Percentiles rank a stretch among this genome's conserved stretches.
phyloP scores from a whole-genome alignment of 1,284 basidiomycete species.

The Golubevia sp. region DNA sequence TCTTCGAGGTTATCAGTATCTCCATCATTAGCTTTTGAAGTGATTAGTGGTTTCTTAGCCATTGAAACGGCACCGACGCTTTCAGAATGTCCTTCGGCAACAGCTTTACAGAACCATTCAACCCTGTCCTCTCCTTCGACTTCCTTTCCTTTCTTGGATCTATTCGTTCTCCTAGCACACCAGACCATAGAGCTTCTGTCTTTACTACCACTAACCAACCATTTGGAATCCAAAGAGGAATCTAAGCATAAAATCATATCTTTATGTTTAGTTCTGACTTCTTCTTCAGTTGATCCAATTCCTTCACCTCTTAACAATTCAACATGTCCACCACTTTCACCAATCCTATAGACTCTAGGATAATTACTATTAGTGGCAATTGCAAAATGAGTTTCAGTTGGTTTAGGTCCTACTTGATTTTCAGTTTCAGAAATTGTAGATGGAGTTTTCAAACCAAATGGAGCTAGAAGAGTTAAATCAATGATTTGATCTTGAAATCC shows the following conservation, averaged over 20 bases:
- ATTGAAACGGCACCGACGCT: conserved; percentile 88
- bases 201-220: conserved; percentile 88
- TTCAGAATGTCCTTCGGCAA: conserved; percentile 93
- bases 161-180: conserved; percentile 63
- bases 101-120: conserved; percentile 78
- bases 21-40: conserved; percentile 17
- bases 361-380: conserved; percentile 94
- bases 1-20: conserved; percentile 32
- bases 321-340: conserved; percentile 54
- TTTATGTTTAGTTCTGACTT: conserved; percentile 66
- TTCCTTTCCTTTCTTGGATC: neutral
- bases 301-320: conserved; percentile 24
- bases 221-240: conserved; percentile 70
- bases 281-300: too few relatives aligned
- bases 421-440: too few relatives aligned
- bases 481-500: conserved; percentile 99
- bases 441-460: conserved; percentile 62
- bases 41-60: conserved; percentile 25
- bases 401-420: neutral
- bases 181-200: conserved; percentile 87
- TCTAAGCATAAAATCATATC: conserved; percentile 90
- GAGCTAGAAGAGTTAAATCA: conserved; percentile 68
- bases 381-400: conserved; percentile 76
- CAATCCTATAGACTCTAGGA: conserved; percentile 78
- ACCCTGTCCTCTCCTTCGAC: conserved; percentile 2